A percentile compares a stretch with the other conserved stretches of the same genome.
Conservation (phyloP, 2,329 filamentous ascomycete genomes). For the Dryadomyces quercus-mongolicae region DNA sequence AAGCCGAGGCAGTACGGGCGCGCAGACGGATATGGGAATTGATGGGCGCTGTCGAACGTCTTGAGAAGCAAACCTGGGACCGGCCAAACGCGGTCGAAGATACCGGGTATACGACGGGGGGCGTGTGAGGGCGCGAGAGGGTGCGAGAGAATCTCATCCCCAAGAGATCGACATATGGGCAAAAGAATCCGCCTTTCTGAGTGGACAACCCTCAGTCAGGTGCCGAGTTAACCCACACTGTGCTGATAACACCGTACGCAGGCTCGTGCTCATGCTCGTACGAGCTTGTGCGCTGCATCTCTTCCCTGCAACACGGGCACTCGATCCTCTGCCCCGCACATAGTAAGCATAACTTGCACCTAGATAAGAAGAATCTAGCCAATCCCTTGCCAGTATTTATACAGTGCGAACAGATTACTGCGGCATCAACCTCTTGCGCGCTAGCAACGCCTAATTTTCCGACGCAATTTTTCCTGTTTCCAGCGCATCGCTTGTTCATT, state of each 20-base stretch:
- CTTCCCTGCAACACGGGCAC: constrained; percentile 6
- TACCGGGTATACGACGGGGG: constrained; percentile 27
- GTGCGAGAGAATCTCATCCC: too few species aligned
- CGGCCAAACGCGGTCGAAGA: constrained; percentile 60
- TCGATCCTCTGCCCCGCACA: neutral
- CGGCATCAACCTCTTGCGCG: neutral
- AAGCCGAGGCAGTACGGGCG: constrained; percentile 41
- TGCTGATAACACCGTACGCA: neutral
- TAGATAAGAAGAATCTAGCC: neutral
- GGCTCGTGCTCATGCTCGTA: too few species aligned
- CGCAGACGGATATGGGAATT: constrained; percentile 42
- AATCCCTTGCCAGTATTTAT: neutral
- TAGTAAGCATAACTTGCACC: neutral
- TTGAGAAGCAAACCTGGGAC: constrained; percentile 70
- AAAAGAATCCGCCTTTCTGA: neutral
- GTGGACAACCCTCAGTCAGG: neutral
- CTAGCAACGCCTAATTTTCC: neutral
- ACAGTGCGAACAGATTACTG: neutral
- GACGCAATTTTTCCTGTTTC: neutral
- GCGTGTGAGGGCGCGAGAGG: too few species aligned
- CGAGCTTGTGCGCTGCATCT: too few species aligned
- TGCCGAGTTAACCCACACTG: neutral
- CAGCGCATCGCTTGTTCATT: neutral
- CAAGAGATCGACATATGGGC: too few species aligned
- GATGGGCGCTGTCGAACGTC: constrained; percentile 38